Base-by-base conservation (phyloP, 2,329 filamentous ascomycete species). In the Ascochyta clinopodiicola region DNA sequence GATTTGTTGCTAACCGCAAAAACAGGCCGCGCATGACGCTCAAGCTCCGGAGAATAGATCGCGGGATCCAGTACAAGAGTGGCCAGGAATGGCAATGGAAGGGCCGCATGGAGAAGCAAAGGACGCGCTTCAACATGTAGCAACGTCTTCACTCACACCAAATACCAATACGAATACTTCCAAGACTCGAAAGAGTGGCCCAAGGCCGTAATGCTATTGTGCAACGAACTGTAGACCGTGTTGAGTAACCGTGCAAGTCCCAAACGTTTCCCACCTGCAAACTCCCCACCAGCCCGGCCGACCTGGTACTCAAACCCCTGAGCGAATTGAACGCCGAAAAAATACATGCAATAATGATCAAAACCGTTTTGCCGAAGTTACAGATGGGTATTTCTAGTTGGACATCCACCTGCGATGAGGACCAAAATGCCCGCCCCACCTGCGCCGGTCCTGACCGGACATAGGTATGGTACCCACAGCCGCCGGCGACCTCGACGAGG, bases 81-180 rank as follows among this genome's bases (percentile, higher is more conserved):
- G 91, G 92, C 34, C 85, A 92, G 64, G 91, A 96, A 72, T 98
- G 95, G 94, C 86, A 97, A 74, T 99, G 95, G 95, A 96, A 96
- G 79, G 89, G 90, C 10, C 87, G 88, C 73, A 96, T 95, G 88
- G 95, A 99, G 80, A 97, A 97, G 81, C 83, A 90, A 71, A 84
- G 95, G 69, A 98, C 94, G 64, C 88, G 91, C 74, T 99, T 98
- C 80, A 95, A 96, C 77, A 81, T 99, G 72, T 98, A 78, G 57
- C 55, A 22, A 12, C 19, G 17, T 21, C 32, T 17, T 17, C 3
- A 25, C 36, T 9, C 21, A 22, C 36, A 24, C 13, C 38, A 21
- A 31, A 12, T 22, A 36, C 15, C 22, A 43, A 51, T 15, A 24
- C 34, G 42, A 35, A 32, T 6, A 25, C 29, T 6, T 24, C 34